phyloP scores from a whole-genome alignment of 1,284 basidiomycete genomes.

The Paramarasmius palmivorus region DNA sequence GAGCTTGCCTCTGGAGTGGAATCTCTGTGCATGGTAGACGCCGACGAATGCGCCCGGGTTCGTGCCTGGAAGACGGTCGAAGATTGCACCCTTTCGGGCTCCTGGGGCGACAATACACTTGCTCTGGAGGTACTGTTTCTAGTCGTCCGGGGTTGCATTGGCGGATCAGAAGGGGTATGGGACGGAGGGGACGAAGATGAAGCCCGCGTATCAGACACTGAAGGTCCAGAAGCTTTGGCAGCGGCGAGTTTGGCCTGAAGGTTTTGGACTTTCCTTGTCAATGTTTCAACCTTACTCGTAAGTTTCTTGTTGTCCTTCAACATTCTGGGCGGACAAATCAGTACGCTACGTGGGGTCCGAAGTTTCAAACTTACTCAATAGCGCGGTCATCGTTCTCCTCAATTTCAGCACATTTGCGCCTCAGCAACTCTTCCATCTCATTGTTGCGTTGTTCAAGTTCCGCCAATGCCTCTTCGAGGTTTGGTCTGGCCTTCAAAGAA shows the following conservation, averaged over 20 bases:
- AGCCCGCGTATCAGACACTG: constrained; percentile 1
- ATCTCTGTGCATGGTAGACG: constrained; percentile 44
- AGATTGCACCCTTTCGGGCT: background rate
- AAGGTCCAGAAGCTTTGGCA: constrained; percentile 41
- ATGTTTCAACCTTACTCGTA: constrained; percentile 61
- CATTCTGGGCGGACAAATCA: constrained; percentile 43
- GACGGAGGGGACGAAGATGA: constrained; percentile 15
- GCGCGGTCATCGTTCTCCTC: constrained; percentile 80
- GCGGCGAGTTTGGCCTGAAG: constrained; percentile 65
- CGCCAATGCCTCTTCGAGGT: constrained; percentile 51
- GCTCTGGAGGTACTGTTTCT: constrained; percentile 16
- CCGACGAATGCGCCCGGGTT: constrained; percentile 41
- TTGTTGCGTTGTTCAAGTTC: constrained; percentile 68
- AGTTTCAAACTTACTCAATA: constrained; percentile 61
- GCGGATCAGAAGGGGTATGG: constrained; percentile 15
- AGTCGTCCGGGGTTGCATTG: constrained; percentile 23
- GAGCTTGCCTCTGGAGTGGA: constrained; percentile 54
- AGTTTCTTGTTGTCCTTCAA: constrained; percentile 80
- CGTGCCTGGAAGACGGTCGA: constrained; percentile 8
- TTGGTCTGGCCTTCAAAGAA: constrained; percentile 50
- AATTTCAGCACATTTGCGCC: constrained; percentile 71
- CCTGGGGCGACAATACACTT: constrained; percentile 5
- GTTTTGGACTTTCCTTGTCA: constrained; percentile 69
- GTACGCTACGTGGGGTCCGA: constrained; percentile 3
- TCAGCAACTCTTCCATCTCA: constrained; percentile 72